Percentiles rank a stretch among this genome's conserved stretches.
Conservation (phyloP, 1,284 basidiomycete species). For the Melampsora americana region DNA sequence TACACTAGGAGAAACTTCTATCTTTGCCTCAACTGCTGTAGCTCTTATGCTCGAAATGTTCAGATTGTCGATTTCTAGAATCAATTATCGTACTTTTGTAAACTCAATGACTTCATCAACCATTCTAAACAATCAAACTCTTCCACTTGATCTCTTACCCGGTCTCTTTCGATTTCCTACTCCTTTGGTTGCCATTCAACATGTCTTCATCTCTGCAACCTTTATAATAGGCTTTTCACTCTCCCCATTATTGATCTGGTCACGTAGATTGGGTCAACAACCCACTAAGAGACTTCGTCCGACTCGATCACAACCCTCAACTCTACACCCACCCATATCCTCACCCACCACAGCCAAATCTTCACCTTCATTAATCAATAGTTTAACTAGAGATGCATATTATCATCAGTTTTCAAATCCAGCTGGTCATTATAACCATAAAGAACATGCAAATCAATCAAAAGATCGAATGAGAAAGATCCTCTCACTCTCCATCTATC, state of each 20-base stretch:
- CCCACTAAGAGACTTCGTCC: conserved; percentile 68
- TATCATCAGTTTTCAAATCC: conserved; percentile 31
- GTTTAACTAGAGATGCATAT: neutral
- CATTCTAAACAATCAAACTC: neutral
- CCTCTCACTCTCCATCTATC: conserved; percentile 24
- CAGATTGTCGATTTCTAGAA: conserved; percentile 19
- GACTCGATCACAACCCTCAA: neutral
- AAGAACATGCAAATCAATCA: conserved; percentile 14
- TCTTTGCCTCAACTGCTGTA: conserved; percentile 83
- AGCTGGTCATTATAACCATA: conserved; percentile 5
- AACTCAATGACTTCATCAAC: conserved; percentile 1
- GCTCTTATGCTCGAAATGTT: conserved; percentile 72
- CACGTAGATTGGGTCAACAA: conserved; percentile 83
- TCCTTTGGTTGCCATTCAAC: conserved; percentile 84
- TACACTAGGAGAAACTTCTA: conserved; percentile 85
- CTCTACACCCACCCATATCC: neutral
- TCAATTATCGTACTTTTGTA: conserved; percentile 7
- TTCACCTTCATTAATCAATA: neutral
- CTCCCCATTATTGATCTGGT: conserved; percentile 88
- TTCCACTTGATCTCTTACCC: conserved; percentile 14
- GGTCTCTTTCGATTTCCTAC: conserved; percentile 83
- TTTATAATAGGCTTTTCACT: conserved; percentile 87
- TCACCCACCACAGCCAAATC: neutral
- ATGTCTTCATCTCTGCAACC: conserved; percentile 87
- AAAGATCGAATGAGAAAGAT: conserved; percentile 33